Base-by-base conservation (phyloP, 2,329 filamentous ascomycete genomes). In the Aspergillus quadricinctus region DNA sequence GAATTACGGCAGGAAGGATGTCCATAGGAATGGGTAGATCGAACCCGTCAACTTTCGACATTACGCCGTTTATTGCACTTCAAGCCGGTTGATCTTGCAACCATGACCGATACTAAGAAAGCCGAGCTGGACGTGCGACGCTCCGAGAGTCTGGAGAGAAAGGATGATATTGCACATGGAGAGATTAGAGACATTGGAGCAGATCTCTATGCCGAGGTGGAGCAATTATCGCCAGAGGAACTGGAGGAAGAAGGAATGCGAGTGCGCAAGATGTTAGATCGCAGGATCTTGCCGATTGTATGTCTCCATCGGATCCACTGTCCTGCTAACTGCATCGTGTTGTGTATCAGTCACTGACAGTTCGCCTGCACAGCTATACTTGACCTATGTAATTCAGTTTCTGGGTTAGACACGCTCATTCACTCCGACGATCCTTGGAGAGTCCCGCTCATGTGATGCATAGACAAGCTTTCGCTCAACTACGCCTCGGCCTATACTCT, bases 281-380 rank as follows among this genome's bases (percentile, higher is more conserved):
- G 72, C 70, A 71, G 78, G 11, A 76, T 80, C 40, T 73, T 80
- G 71, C 77, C 77, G 7, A 77, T 79, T 62, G 76, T 78, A 55
- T 50, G 66, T 60, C 11, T 9, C n/a, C 23, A 11, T 48, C 8
- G 31, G 31, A 45, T 45, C n/a, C n/a, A 11, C 41, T 6, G 40
- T 43, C 19, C 10, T 41, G 31, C 31, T 35, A 17, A 17, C 21
- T 11, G 40, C n/a, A 5, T 43, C 3, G 9, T 43, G 17, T 7
- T 43, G 41, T 10, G n/a, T 17, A 10, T 10, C 19, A 7, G 29
- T 29, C 6, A 21, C 45, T 57, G 43, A 55, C 72, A 68, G 54
- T 69, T 71, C 7, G 7, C 5, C 19, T 19, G 27, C 8, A 10
- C 50, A 69, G 67, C 59, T 69, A 43, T 69, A 69, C 41, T 31